Percentiles rank a stretch among this genome's conserved stretches.
phyloP scores from a whole-genome alignment of 768 basidiomycete genomes.

The Crucibulum laeve region DNA sequence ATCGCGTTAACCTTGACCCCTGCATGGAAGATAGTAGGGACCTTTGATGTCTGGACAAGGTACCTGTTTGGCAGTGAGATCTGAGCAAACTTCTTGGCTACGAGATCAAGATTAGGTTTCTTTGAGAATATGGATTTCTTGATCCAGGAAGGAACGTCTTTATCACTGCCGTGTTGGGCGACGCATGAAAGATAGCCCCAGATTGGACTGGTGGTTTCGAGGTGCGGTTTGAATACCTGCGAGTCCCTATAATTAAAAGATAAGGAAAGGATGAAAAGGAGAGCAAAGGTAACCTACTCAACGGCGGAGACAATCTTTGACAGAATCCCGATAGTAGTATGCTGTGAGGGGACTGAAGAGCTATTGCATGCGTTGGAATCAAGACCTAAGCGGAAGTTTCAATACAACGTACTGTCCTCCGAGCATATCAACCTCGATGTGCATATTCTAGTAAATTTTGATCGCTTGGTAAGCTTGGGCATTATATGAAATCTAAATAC shows the following conservation, averaged over 20 bases:
- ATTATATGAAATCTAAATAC: constrained; percentile 2
- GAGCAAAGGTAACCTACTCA: constrained; percentile 13
- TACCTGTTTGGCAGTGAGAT: constrained; percentile 17
- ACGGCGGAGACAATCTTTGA: constrained; percentile 24
- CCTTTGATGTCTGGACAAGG: constrained; percentile 24
- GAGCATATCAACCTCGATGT: constrained; percentile 21
- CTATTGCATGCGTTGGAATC: constrained; percentile 7
- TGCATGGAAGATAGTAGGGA: constrained; percentile 22
- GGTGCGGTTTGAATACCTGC: constrained; percentile 17
- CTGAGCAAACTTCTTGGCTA: constrained; percentile 18
- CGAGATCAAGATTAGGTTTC: constrained; percentile 15
- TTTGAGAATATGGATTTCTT: constrained; percentile 12
- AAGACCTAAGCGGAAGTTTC: background rate
- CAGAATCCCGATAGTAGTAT: constrained; percentile 25
- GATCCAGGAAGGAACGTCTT: constrained; percentile 19
- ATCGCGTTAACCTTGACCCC: constrained; percentile 23
- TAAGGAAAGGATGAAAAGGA: background rate
- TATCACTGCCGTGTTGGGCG: constrained; percentile 16
- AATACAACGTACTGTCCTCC: constrained; percentile 23
- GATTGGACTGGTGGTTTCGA: constrained; percentile 19
- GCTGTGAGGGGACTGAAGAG: constrained; percentile 20
- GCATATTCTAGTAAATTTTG: constrained; percentile 13
- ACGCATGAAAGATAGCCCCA: constrained; percentile 23
- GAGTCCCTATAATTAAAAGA: constrained; percentile 15
- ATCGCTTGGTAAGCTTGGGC: background rate